Base-by-base conservation (phyloP, 192 early-diverging fungal genomes). In the Coemansia sp. region DNA sequence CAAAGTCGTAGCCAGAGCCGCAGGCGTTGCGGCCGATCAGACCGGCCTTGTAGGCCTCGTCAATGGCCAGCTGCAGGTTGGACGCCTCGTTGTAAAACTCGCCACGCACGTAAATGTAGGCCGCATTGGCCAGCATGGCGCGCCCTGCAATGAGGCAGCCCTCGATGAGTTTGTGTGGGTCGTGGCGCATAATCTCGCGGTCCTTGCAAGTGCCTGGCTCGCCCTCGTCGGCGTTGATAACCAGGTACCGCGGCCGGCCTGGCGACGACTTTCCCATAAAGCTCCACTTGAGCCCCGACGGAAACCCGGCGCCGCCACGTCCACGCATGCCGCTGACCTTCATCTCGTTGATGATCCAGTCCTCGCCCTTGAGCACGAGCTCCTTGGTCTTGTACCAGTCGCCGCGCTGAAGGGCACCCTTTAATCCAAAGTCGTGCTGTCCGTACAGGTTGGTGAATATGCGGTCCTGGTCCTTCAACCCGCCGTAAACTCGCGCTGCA, bases 331-430 rank as follows among this genome's bases (percentile, higher is more conserved):
- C 97, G 34, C 93, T 95, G 50, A 85, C 83, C 83, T 98, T 98
- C 84, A 97, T 91, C 83, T 98, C 93, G 76, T 94, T 87, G 70
- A 98, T 85, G 72, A 98, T 98, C 95, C 94, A 98, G 56, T 93
- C 89, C 66, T 94, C 85, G 53, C 97, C 97, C 79, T 98, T 98
- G 43, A 89, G 84, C 40, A 98, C 72, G 40, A 98, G 88, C 73
- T 98, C 95, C 85, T 98, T 98, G 50, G 97, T 98, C 84, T 95
- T 95, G 87, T 95, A 88, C 95, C 95, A 98, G 83, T 98, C 95
- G 53, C 97, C 95, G 56, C 95, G 91, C 84, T 94, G 92, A 71
- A 90, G 56, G 14, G 97, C 95, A 9, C 93, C 95, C 53, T 90
- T 82, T 35, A 98, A 85, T 19, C 85, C 71, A 66, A 83, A 98